Conservation (phyloP, 2,329 filamentous ascomycete species). For the Penicillium sp. region DNA sequence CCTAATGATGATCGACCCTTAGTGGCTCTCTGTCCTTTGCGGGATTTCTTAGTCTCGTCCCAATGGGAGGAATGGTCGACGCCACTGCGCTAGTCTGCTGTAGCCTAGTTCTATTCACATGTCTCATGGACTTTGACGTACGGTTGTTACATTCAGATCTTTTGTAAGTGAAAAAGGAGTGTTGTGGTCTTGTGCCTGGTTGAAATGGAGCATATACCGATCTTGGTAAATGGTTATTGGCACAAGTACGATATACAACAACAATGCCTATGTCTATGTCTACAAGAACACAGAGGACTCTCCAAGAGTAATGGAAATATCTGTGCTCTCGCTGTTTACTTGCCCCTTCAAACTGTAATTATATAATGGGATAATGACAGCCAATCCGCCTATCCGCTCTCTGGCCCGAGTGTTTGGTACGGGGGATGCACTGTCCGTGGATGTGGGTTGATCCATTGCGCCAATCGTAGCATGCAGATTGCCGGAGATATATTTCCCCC, state of each 20-base stretch:
- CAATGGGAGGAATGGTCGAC: conserved; percentile 2
- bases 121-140: no score
- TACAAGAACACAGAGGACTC: no score
- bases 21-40: conserved; percentile 7
- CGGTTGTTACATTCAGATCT: no score
- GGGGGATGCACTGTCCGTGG: conserved; percentile 20
- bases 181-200: no score
- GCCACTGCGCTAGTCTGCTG: conserved; percentile 9
- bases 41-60: conserved; percentile 10
- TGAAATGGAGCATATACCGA: not conserved
- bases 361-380: not conserved
- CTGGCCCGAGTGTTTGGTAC: conserved; percentile 21
- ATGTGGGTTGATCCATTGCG: conserved; percentile 15
- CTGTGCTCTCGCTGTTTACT: not conserved
- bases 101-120: conserved; percentile 1
- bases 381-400: not conserved
- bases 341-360: not conserved
- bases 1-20: conserved; percentile 8
- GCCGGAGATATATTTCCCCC: not conserved
- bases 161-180: no score
- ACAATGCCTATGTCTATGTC: no score
- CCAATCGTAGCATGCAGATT: conserved; percentile 12
- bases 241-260: no score
- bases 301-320: no score
- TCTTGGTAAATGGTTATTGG: no score